These are phyloP conservation scores for Aspergillus sergii DNA, from an alignment of 2,329 filamentous ascomycete genomes.

Conservation along the genomic window DNA sequence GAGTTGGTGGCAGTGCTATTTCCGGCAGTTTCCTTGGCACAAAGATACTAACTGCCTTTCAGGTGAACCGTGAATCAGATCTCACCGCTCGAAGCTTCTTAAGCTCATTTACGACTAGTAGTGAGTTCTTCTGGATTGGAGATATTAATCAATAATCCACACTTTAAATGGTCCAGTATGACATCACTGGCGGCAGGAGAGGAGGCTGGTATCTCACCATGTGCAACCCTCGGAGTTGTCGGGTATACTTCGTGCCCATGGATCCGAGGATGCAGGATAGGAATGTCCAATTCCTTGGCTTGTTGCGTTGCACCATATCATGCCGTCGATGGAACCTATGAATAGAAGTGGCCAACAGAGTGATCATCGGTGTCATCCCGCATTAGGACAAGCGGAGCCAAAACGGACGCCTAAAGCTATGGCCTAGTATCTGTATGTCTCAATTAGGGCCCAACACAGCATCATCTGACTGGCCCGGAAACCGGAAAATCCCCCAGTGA, in stretches of 20 bases:
- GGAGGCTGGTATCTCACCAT: background rate
- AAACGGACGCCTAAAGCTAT: constrained; percentile 1
- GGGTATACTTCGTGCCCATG: background rate
- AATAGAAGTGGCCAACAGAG: background rate
- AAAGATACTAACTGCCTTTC: background rate
- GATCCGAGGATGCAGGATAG: background rate
- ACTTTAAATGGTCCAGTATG: background rate
- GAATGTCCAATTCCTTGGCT: background rate
- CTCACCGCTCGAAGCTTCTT: background rate
- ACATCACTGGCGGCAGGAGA: background rate
- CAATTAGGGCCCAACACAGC: background rate
- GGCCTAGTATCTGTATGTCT: constrained; percentile 3
- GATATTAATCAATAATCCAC: background rate
- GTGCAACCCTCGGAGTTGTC: background rate
- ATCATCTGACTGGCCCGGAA: constrained; percentile 4
- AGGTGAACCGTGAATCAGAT: background rate
- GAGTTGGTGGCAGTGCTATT: background rate
- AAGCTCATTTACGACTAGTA: too few species aligned
- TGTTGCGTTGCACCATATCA: background rate
- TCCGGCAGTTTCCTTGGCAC: background rate
- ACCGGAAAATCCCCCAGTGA: background rate
- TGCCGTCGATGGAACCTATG: background rate
- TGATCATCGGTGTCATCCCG: background rate
- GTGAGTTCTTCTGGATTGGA: background rate
- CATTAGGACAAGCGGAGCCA: background rate